phyloP scores from a whole-genome alignment of 306 rosid genomes.

The Prunus mume region DNA sequence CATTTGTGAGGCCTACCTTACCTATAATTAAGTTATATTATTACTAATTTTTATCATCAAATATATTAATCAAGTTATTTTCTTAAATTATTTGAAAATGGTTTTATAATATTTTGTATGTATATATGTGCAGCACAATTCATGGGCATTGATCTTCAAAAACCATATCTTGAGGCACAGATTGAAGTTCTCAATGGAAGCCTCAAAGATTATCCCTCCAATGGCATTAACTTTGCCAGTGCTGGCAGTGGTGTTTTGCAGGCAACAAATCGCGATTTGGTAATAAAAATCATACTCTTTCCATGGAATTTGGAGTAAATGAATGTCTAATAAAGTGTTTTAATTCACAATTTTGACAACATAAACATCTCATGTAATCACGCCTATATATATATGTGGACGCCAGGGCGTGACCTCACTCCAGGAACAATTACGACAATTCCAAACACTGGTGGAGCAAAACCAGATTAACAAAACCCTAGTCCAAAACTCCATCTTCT shows the following conservation, averaged over 20 bases:
- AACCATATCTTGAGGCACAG: conserved; percentile 31
- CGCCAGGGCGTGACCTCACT: conserved; percentile 28
- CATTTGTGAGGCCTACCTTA: conserved; percentile 27
- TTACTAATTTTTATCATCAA: background rate
- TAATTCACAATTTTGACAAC: background rate
- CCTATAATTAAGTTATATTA: background rate
- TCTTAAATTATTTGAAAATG: too few species aligned
- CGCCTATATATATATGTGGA: too few species aligned
- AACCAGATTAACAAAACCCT: conserved; percentile 18
- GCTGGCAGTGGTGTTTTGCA: conserved; percentile 44
- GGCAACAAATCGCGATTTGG: conserved; percentile 19
- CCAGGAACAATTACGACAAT: conserved; percentile 32
- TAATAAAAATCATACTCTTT: background rate
- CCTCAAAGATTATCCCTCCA: conserved; percentile 33
- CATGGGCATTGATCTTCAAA: conserved; percentile 32
- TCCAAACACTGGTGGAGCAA: conserved; percentile 28
- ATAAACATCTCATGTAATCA: background rate
- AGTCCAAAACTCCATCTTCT: conserved; percentile 31
- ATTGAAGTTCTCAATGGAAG: conserved; percentile 35
- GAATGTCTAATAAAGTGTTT: background rate
- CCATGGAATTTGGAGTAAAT: too few species aligned
- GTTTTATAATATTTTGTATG: background rate
- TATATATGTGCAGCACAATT: conserved; percentile 24
- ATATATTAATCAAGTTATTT: background rate
- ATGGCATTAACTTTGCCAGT: conserved; percentile 46